Evolutionary conservation across 2,329 filamentous ascomycete genomes (phyloP).

Genomic region (Talaromyces islandicus): DNA sequence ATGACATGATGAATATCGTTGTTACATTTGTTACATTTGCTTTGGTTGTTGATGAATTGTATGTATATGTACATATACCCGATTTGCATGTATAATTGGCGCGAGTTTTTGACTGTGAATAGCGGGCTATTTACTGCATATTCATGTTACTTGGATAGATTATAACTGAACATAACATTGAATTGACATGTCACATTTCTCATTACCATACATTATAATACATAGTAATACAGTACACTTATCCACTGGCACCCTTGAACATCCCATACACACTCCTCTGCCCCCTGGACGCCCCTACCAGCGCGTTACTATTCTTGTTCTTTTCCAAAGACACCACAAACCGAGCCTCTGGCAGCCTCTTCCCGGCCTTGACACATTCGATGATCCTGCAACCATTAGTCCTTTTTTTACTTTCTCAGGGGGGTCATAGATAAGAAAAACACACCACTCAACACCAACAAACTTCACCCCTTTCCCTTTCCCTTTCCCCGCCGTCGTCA

Average conservation of each 20-base stretch:
- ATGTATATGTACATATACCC: neutral
- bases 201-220: neutral
- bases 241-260: constrained; percentile 25
- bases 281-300: constrained; percentile 45
- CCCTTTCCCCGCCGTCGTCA: constrained; percentile 33
- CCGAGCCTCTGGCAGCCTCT: constrained; percentile 65
- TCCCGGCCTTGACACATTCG: constrained; percentile 73
- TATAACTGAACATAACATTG: neutral
- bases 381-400: constrained; percentile 54
- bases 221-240: neutral
- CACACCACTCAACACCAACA: constrained; percentile 73
- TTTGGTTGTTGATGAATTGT: neutral
- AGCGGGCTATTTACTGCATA: neutral
- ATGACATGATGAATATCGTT: neutral
- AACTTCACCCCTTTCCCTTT: constrained; percentile 69
- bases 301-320: neutral
- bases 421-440: constrained; percentile 14
- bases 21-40: neutral
- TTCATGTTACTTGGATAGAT: neutral
- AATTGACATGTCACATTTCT: too few species aligned
- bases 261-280: constrained; percentile 61
- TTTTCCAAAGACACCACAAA: constrained; percentile 50
- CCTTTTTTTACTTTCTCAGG: constrained; percentile 1
- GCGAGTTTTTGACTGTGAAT: neutral
- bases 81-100: neutral